Evolutionary conservation across 177 flowering plant genomes (phyloP), one percentile per base, ranked within the genome.

Genomic region (Tripterygium wilfordii): DNA sequence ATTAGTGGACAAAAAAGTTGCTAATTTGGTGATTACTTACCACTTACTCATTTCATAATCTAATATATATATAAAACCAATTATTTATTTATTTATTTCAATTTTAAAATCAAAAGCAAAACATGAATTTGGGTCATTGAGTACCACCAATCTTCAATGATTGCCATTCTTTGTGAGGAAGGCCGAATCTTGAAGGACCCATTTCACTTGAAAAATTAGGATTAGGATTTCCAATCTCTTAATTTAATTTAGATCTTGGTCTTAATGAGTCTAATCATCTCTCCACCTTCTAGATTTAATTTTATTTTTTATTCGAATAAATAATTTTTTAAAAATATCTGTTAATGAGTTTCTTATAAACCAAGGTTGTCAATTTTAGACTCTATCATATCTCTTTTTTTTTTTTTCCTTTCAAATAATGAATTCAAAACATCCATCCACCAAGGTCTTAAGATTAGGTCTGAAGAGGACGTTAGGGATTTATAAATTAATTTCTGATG

Each of bases 161-260:
- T 70, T 63, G 71, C 65, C 65, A 63, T 61, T 33, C 23, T 31
- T 15, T 52, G 47, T 10, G 25, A 14, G 60, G 42, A 16, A 40
- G 28, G 45, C 24, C 32, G 65, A 66, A 66, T 70, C 71, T 62
- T 52, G 29, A 20, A 54, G 56, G 64, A 29, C 10, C 38, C 56
- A 57, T 44, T 16, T 20, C 40, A 45, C 53, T 64, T 37, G n/a
- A n/a, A 36, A 57, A 42, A 50, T 54, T 61, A 64, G 63, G 61
- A 39, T 41, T 48, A 31, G 8, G 44, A 29, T 26, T 54, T 49
- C 38, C 33, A 27, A 58, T 41, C 37, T 26, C 29, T 49, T 36
- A 38, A 9, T 42, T 4, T 27, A 46, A 35, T 30, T 42, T 42
- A 55, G 35, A 17, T 44, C n/a, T 14, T 25, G 0, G 33, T 18